These are phyloP conservation scores for Blastocystis sp. DNA, from an alignment of 352 stramenopile species.

Conservation along the genomic window DNA sequence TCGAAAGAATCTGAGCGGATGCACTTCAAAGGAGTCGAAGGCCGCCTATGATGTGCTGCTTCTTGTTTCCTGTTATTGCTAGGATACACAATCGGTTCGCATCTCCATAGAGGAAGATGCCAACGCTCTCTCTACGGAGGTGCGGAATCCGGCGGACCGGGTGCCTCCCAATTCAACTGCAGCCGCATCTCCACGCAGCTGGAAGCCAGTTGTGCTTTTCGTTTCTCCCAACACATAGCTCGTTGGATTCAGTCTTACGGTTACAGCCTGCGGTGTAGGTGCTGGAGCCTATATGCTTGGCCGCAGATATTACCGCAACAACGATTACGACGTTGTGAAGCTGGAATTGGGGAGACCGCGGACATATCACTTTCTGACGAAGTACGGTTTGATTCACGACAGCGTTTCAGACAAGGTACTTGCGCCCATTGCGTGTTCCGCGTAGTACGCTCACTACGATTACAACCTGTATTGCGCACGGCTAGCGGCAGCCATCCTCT, in stretches of 20 bases:
- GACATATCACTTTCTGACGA: neutral
- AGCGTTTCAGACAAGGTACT: neutral
- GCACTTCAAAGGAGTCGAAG: too few species aligned
- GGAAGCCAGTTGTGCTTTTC: neutral
- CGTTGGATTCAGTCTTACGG: neutral
- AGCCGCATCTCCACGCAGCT: neutral
- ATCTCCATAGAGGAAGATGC: conserved; percentile 33
- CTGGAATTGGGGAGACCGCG: neutral
- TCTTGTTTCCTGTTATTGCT: neutral
- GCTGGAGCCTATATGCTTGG: neutral
- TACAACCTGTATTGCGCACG: conserved; percentile 41
- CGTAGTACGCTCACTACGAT: conserved; percentile 56
- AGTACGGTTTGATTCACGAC: neutral
- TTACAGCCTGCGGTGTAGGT: neutral
- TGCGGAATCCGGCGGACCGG: neutral
- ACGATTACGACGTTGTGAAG: neutral
- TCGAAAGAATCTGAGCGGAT: too few species aligned
- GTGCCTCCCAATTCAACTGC: neutral
- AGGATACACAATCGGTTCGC: neutral
- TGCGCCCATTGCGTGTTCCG: neutral
- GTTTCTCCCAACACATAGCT: neutral
- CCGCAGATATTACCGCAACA: neutral
- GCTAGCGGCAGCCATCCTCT: conserved; percentile 40
- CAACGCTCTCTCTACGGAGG: neutral
- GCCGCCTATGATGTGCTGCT: neutral